Percentiles rank a stretch among this genome's conserved stretches.
Conservation (phyloP, 371 early-diverging fungal species). For the Syncephalastrum contaminatum region DNA sequence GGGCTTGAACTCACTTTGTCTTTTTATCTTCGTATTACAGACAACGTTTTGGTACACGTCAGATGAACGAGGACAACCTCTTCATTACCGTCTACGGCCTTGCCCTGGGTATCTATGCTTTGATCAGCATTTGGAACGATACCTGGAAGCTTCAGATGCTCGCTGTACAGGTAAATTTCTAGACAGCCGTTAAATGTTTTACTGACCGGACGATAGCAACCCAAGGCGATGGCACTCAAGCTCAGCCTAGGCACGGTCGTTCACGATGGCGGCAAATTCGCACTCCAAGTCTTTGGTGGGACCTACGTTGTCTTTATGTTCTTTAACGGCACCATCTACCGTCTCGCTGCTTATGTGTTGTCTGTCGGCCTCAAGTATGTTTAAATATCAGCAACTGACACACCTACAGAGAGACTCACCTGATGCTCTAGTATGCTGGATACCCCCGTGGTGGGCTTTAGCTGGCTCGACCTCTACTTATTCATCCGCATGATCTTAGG, state of each 20-base stretch:
- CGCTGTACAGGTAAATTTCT: slow-evolving; percentile 37
- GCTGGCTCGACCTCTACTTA: slow-evolving; percentile 41
- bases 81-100: slow-evolving; percentile 38
- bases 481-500: slow-evolving; percentile 39
- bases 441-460: slow-evolving; percentile 42
- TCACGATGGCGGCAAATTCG: slow-evolving; percentile 14
- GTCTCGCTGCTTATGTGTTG: slow-evolving; percentile 24
- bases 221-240: slow-evolving; percentile 23
- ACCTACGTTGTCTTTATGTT: slow-evolving; percentile 27
- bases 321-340: slow-evolving; percentile 29
- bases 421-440: slow-evolving; percentile 29
- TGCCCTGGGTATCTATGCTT: slow-evolving; percentile 34
- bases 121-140: slow-evolving; percentile 25
- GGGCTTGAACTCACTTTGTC: neutral
- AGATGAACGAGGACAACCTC: slow-evolving; percentile 42
- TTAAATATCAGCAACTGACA: too few species aligned
- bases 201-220: slow-evolving; percentile 21
- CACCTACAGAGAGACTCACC: too few species aligned
- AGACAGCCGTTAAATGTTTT: neutral
- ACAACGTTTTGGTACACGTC: slow-evolving; percentile 14
- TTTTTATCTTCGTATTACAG: neutral
- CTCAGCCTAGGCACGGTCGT: slow-evolving; percentile 23
- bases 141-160: slow-evolving; percentile 30
- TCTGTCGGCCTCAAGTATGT: too few species aligned
- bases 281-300: slow-evolving; percentile 15